Evolutionary conservation across 164 flowering plant species (phyloP).

Genomic region (Litsea cubeba): DNA sequence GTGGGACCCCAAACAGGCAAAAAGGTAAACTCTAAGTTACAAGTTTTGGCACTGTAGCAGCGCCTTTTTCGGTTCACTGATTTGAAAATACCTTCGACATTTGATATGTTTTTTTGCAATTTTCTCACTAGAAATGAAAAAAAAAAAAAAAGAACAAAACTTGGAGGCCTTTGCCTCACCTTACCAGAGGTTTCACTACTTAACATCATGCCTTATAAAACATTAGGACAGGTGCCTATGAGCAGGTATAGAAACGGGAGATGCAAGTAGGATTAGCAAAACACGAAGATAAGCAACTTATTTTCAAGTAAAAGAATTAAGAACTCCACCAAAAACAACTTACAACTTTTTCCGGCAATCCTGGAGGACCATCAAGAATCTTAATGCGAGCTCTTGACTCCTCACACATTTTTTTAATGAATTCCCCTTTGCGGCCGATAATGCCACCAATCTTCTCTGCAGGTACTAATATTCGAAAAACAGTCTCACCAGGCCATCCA

Average conservation of each 20-base stretch:
- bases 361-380: conserved; percentile 95
- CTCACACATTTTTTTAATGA: conserved; percentile 83
- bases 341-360: conserved; percentile 87
- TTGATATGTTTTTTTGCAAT: too few species aligned
- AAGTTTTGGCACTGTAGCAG: too few species aligned
- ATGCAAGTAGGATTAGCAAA: neutral
- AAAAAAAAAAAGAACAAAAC: too few species aligned
- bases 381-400: conserved; percentile 92
- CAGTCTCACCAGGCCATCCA: conserved; percentile 99
- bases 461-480: conserved; percentile 89
- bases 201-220: neutral
- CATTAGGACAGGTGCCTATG: neutral
- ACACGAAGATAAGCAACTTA: neutral
- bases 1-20: too few species aligned
- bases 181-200: neutral
- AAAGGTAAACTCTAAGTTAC: too few species aligned
- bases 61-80: too few species aligned
- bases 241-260: neutral
- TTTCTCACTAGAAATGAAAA: too few species aligned
- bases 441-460: conserved; percentile 92
- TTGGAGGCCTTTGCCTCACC: neutral
- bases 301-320: neutral
- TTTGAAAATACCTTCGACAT: too few species aligned
- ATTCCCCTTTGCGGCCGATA: conserved; percentile 96
- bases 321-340: conserved; percentile 27